Base-by-base conservation (phyloP, 1,284 basidiomycete genomes). In the Cutaneotrichosporon daszewskae region DNA sequence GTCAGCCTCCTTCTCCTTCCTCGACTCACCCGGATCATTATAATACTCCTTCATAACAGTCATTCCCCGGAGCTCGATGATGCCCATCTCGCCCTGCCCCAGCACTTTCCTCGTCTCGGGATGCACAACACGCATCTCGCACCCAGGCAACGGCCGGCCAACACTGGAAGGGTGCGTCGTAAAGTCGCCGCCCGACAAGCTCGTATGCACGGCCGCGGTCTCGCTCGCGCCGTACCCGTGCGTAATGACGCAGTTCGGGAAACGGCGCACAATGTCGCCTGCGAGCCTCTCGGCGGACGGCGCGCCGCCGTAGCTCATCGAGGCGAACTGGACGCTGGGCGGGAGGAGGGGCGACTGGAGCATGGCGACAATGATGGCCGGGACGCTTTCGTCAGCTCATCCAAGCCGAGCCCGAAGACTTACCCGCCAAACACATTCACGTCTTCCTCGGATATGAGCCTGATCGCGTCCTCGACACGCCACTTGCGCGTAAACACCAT, bases 221-320 rank as follows among this genome's bases (percentile, higher is more conserved):
- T 69, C 66, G 1, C 64, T 65, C 57, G 67, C 49, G 8, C 66
- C 66, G 36, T 62, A 69, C 2, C 65, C 66, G 33, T 64, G 62
- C 1, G 32, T 40, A n/a, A 47, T 24, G 26, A 25, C 9, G 2
- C 45, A 59, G 32, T 56, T 55, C 2, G 66, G 66, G 58, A 59
- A 67, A 35, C 58, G 49, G 12, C 42, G 40, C 20, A 49, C 53
- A 14, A 65, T 54, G 29, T 67, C 62, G 14, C 29, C 45, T 0
- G 62, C 60, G 9, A 67, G 53, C 23, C 62, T 44, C 29, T 53
- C 53, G 18, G 59, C 54, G 0, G 65, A 58, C 4, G 66, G 62
- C 3, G 66, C 66, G n/a, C 66, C 66, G 14, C 66, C 66, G 32
- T 65, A 69, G 32, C 61, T 57, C 11, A 69, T 52, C 5, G 57